Base-by-base conservation (phyloP, 345 rosid species). In the Angophora floribunda region DNA sequence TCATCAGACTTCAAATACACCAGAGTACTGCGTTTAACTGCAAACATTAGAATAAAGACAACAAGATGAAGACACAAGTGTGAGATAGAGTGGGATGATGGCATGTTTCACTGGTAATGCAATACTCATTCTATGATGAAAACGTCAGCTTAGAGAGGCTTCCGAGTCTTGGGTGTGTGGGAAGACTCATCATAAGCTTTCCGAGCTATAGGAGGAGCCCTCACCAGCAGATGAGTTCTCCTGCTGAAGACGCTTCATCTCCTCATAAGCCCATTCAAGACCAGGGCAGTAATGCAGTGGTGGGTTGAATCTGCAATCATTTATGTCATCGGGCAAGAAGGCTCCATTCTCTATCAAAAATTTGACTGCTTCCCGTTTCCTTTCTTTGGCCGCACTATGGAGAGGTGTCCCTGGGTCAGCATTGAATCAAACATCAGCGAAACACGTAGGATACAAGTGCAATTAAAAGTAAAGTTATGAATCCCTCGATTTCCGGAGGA, bases 251-350 rank as follows among this genome's bases (percentile, higher is more conserved):
- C 92, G 97, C 93, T 93, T 91, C 98, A 93, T 90, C 91, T 95
- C 99, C 90, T 97, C 99, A 2, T 98, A 98, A 44, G 99, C 99
- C 98, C 98, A 98, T 91, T 98, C 99, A 89, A 98, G 97, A 53
- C 99, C 97, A 32, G 94, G 93, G 91, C 99, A 98, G 93, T 98
- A 96, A 92, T 96, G 99, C 86, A 98, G 95, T 8, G 99, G 99
- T 2, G 99, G 99, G 88, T 96, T 98, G 87, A 98, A 98, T 89
- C 99, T 94, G 85, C 94, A 85, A 88, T 98, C 99, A 55, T 91
- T 93, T 32, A 98, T 98, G 92, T 95, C 97, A 89, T 95, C 98
- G 0, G 99, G 96, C 90, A 98, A 86, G 90, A 96, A 98, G 32
- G 99, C 99, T 1, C 99, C 99, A 57, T 96, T 98, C 91, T 94